Base-by-base conservation (phyloP, 768 basidiomycete species). In the Kwoniella newhampshirensis region DNA sequence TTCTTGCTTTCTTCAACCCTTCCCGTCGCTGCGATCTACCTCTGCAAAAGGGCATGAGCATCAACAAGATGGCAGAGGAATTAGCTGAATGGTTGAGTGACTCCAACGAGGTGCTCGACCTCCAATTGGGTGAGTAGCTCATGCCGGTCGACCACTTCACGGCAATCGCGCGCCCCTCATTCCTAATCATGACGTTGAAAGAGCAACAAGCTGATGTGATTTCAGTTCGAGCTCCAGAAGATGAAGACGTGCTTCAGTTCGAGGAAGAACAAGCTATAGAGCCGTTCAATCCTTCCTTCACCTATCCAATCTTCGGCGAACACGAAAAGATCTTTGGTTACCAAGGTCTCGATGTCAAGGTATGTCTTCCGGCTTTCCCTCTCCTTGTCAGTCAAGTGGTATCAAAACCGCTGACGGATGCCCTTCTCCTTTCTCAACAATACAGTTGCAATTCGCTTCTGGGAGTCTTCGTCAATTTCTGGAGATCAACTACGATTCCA, bases 261-360 rank as follows among this genome's bases (percentile, higher is more conserved):
- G 80, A 83, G 26, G 87, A 88, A 66, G 75, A 79, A 13, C 86
- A 82, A 32, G 35, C 51, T 9, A 42, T 72, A 57, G 81, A 83
- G 58, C 78, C 80, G 18, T 97, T 96, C 77, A 82, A 87, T 59
- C 94, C 94, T 1, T 79, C 81, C 3, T 99, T 98, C 79, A 97
- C 94, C 0, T 99, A 99, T 78, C 92, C 94, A 4, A 92, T 99
- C 69, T 97, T 86, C 71, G 94, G 94, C 50, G 91, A 97, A 68
- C 88, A 94, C 51, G 92, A 99, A 78, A 92, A 86, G 78, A 87
- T 98, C 54, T 97, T 94, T 74, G 94, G 94, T 1, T 98, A 96
- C 78, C 82, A 85, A 60, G 86, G 86, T 68, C 81, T 99, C 30
- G 74, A 82, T 25, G 86, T 98, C 66, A 85, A 94, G 72, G 92